Evolutionary conservation across 2,329 filamentous ascomycete genomes (phyloP).

Genomic region (Sodiomyces alkalinus): DNA sequence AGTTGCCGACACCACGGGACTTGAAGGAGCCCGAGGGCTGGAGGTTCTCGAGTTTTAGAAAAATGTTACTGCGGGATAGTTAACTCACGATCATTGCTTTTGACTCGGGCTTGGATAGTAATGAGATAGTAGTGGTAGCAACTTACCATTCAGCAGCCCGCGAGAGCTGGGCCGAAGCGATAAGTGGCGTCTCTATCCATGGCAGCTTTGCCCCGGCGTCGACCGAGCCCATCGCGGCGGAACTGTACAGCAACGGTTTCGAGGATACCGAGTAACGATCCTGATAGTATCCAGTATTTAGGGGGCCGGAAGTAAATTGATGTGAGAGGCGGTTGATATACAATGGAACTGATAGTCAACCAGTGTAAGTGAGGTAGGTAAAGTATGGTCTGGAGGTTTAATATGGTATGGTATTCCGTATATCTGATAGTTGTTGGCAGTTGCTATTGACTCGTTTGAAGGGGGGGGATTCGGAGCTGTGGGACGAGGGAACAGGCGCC

Average conservation of each 20-base stretch:
- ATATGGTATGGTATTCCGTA: too few relatives aligned
- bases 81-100: slow-evolving; percentile 3
- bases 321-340: background rate
- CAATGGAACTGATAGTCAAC: background rate
- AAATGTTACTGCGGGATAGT: slow-evolving; percentile 45
- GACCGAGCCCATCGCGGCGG: slow-evolving; percentile 23
- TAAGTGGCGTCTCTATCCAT: slow-evolving; percentile 58
- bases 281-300: background rate
- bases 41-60: slow-evolving; percentile 72
- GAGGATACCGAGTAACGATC: background rate
- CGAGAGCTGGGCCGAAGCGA: slow-evolving; percentile 52
- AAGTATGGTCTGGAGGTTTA: background rate
- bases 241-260: background rate
- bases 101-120: slow-evolving; percentile 6
- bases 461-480: too few relatives aligned
- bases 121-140: background rate
- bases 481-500: too few relatives aligned
- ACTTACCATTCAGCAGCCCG: slow-evolving; percentile 56
- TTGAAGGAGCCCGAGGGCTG: slow-evolving; percentile 83
- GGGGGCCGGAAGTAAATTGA: background rate
- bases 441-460: too few relatives aligned
- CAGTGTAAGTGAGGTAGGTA: background rate
- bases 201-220: slow-evolving; percentile 28
- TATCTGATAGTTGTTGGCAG: too few relatives aligned
- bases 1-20: slow-evolving; percentile 59